These are phyloP conservation scores for Vachellia collinsii DNA, from an alignment of 306 rosid species.

Conservation along the genomic window DNA sequence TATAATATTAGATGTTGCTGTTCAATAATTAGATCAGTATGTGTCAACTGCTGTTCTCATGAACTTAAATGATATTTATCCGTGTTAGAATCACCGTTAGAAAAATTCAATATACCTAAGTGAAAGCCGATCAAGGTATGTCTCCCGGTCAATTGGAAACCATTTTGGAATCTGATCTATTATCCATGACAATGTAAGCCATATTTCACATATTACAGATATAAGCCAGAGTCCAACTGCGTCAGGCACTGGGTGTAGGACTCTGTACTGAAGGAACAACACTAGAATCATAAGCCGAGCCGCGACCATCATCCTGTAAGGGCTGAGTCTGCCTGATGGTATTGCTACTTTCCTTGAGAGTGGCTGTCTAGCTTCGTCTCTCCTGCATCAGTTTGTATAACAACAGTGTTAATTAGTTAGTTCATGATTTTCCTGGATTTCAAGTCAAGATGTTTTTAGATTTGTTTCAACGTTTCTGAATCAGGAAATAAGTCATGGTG, in stretches of 20 bases:
- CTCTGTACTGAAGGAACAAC: slow-evolving; percentile 75
- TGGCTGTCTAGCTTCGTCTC: slow-evolving; percentile 89
- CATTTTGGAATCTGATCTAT: slow-evolving; percentile 97
- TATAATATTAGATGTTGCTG: neutral
- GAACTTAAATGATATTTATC: slow-evolving; percentile 17
- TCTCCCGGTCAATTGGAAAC: slow-evolving; percentile 94
- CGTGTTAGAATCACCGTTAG: neutral
- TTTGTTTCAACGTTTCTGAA: slow-evolving; percentile 12
- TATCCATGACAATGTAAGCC: slow-evolving; percentile 94
- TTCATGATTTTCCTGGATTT: slow-evolving; percentile 13
- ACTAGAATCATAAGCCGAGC: slow-evolving; percentile 68
- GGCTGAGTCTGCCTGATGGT: slow-evolving; percentile 87
- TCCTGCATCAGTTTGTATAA: slow-evolving; percentile 57
- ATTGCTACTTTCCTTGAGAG: slow-evolving; percentile 92
- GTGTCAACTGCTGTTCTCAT: slow-evolving; percentile 7
- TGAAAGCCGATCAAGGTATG: slow-evolving; percentile 94
- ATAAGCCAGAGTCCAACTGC: slow-evolving; percentile 89
- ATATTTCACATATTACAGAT: slow-evolving; percentile 84
- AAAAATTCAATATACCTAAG: slow-evolving; percentile 55
- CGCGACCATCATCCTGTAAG: slow-evolving; percentile 87
- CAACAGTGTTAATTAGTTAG: neutral
- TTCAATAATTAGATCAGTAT: neutral
- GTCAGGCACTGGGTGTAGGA: slow-evolving; percentile 83
- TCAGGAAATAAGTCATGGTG: slow-evolving; percentile 23
- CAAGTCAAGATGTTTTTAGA: neutral